Conservation (phyloP, 140 eudicot species). For the Senecio squalidus region DNA sequence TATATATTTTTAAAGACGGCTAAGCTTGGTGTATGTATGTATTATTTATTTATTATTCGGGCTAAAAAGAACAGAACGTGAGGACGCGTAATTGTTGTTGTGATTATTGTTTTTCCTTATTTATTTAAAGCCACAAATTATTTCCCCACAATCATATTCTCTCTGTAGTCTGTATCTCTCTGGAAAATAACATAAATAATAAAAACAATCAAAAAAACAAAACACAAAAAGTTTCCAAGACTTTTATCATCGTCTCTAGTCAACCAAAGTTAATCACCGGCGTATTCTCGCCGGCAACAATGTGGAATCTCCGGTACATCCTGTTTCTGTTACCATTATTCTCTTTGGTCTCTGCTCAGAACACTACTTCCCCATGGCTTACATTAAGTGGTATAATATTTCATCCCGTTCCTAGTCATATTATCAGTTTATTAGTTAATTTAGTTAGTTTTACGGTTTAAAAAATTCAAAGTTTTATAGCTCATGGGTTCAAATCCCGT, state of each 20-base stretch:
- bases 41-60: too few relatives aligned
- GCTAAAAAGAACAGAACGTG: constrained; percentile 11
- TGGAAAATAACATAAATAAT: not conserved
- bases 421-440: not conserved
- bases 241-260: not conserved
- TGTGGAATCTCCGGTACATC: constrained; percentile 46
- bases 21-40: too few relatives aligned
- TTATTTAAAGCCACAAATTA: not conserved
- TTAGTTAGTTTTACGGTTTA: too few relatives aligned
- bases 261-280: not conserved
- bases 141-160: not conserved
- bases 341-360: constrained; percentile 37
- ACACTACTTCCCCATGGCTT: constrained; percentile 32
- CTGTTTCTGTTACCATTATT: constrained; percentile 26
- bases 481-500: too few relatives aligned
- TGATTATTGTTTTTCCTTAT: not conserved
- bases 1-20: constrained; percentile 4
- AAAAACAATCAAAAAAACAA: not conserved
- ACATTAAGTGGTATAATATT: constrained; percentile 36
- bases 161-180: not conserved
- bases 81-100: constrained; percentile 4
- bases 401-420: not conserved
- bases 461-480: too few relatives aligned
- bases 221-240: too few relatives aligned
- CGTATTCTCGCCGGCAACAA: too few relatives aligned